Percentiles rank a stretch among this genome's conserved stretches.
Evolutionary conservation across 2,329 filamentous ascomycete genomes (phyloP).

Genomic region (Onygenales sp.): DNA sequence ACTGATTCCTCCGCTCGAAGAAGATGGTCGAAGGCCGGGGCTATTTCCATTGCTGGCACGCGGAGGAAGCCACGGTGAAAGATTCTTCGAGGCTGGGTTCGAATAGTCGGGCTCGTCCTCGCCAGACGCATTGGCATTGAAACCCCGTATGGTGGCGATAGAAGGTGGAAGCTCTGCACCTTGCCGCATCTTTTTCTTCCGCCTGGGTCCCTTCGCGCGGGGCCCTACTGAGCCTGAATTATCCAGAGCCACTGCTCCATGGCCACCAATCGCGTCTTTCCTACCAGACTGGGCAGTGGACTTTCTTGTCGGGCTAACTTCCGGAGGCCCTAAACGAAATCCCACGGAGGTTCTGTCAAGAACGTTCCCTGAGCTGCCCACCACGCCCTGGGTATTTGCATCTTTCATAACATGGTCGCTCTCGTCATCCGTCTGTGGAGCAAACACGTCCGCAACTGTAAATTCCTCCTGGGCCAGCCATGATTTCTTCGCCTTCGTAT

Average conservation of each 20-base stretch:
- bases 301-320: slow-evolving; percentile 7
- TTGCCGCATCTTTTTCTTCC: slow-evolving; percentile 31
- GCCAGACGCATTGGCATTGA: slow-evolving; percentile 33
- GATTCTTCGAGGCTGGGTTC: slow-evolving; percentile 22
- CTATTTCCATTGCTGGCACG: slow-evolving; percentile 29
- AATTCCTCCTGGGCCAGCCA: slow-evolving; percentile 12
- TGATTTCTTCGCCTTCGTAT: slow-evolving; percentile 2
- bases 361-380: neutral
- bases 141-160: slow-evolving; percentile 34
- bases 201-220: slow-evolving; percentile 24
- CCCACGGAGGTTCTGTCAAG: neutral
- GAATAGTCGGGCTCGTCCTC: slow-evolving; percentile 40
- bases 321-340: slow-evolving; percentile 7
- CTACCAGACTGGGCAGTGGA: neutral
- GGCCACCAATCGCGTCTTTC: neutral
- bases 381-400: neutral
- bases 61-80: slow-evolving; percentile 20
- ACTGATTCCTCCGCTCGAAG: slow-evolving; percentile 60
- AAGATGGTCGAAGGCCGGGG: slow-evolving; percentile 41
- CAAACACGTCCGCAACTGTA: slow-evolving; percentile 13
- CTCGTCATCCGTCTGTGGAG: slow-evolving; percentile 9
- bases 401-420: neutral
- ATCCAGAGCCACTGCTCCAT: neutral
- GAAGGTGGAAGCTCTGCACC: slow-evolving; percentile 15
- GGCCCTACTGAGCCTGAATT: neutral